Evolutionary conservation across 1,284 basidiomycete genomes (phyloP).

Genomic region (Jaminaea rosea): DNA sequence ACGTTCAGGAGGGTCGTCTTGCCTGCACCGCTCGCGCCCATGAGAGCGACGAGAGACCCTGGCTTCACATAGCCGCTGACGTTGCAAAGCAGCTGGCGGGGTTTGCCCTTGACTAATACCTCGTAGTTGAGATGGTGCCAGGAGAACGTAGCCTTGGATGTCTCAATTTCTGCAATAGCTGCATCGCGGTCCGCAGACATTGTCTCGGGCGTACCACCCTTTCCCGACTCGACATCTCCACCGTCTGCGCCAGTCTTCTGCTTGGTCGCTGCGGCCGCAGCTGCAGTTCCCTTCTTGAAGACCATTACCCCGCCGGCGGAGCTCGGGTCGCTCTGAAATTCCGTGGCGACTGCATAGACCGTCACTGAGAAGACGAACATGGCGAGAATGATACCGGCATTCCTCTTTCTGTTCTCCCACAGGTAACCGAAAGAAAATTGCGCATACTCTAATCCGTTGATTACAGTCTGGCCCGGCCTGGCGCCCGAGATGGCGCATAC

Average conservation of each 20-base stretch:
- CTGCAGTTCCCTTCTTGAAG: slow-evolving; percentile 11
- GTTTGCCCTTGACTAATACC: slow-evolving; percentile 26
- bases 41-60: slow-evolving; percentile 34
- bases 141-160: slow-evolving; percentile 22
- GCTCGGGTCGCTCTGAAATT: slow-evolving; percentile 30
- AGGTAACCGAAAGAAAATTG: slow-evolving; percentile 19
- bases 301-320: slow-evolving; percentile 32
- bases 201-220: not conserved
- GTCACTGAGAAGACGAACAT: slow-evolving; percentile 26
- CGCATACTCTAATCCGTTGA: slow-evolving; percentile 20
- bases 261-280: not conserved
- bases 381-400: slow-evolving; percentile 31
- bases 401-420: slow-evolving; percentile 17
- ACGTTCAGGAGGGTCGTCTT: slow-evolving; percentile 40
- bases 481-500: slow-evolving; percentile 28
- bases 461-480: slow-evolving; percentile 16
- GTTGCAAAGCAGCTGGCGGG: slow-evolving; percentile 26
- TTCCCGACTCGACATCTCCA: not conserved
- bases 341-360: slow-evolving; percentile 24
- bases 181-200: not conserved
- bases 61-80: slow-evolving; percentile 49
- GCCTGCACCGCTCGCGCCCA: slow-evolving; percentile 40
- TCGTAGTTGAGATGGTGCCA: slow-evolving; percentile 33
- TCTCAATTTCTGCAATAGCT: slow-evolving; percentile 10
- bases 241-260: not conserved